phyloP scores from a whole-genome alignment of 345 rosid genomes.

The Geranium brycei region DNA sequence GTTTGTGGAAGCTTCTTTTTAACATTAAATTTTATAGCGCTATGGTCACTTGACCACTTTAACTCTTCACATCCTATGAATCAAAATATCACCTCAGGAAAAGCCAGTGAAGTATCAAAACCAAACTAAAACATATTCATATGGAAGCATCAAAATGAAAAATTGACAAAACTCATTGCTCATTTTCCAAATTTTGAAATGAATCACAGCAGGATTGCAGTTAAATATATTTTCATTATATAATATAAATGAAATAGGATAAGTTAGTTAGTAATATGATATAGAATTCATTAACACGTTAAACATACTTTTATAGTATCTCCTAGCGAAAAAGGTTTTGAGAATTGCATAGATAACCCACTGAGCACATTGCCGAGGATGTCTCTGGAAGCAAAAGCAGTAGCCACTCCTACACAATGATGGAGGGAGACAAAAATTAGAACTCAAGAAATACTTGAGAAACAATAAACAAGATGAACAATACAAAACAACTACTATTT shows the following conservation, averaged over 20 bases:
- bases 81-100: no score
- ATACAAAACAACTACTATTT: no score
- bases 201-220: no score
- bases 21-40: no score
- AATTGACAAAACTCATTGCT: no score
- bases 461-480: neutral
- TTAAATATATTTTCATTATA: neutral
- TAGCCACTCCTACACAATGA: conserved; percentile 65
- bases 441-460: neutral
- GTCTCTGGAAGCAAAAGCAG: conserved; percentile 92
- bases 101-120: no score
- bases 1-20: no score
- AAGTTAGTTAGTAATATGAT: neutral
- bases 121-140: no score
- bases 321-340: conserved; percentile 81
- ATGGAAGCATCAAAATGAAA: no score
- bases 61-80: no score
- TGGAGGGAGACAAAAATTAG: neutral
- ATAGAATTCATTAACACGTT: neutral
- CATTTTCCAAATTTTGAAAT: no score
- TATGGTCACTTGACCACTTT: no score
- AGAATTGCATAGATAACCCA: conserved; percentile 80
- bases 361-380: conserved; percentile 86
- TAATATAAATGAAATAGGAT: neutral
- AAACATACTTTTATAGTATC: conserved; percentile 80